phyloP scores from a whole-genome alignment of 345 rosid genomes.

The Acer saccharum region DNA sequence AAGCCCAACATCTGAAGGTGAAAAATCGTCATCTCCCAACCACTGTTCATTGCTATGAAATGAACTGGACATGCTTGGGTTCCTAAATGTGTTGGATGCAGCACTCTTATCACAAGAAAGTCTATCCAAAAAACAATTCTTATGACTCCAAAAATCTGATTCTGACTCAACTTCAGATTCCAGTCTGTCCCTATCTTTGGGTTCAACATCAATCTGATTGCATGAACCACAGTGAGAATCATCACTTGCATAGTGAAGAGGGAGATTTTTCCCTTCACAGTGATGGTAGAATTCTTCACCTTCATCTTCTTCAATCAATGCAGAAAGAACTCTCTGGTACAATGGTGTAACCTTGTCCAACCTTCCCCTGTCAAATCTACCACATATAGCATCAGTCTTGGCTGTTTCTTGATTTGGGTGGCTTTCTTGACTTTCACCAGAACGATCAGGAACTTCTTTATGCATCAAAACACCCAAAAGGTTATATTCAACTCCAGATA shows the following conservation, averaged over 20 bases:
- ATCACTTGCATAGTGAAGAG: constrained; percentile 88
- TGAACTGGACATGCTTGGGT: constrained; percentile 62
- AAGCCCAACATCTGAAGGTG: constrained; percentile 59
- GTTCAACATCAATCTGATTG: constrained; percentile 77
- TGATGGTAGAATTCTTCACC: constrained; percentile 66
- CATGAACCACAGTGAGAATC: constrained; percentile 98
- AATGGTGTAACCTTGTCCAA: constrained; percentile 67
- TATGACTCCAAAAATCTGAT: constrained; percentile 67
- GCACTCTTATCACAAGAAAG: constrained; percentile 71
- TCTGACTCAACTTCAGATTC: constrained; percentile 94
- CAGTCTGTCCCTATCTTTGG: constrained; percentile 82
- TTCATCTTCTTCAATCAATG: constrained; percentile 94
- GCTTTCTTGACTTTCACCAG: constrained; percentile 43
- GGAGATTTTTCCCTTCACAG: constrained; percentile 67
- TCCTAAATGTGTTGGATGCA: constrained; percentile 61
- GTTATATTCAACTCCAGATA: constrained; percentile 47
- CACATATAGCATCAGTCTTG: constrained; percentile 45
- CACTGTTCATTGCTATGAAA: constrained; percentile 76
- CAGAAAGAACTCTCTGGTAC: constrained; percentile 86
- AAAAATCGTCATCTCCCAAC: constrained; percentile 69
- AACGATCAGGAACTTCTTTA: constrained; percentile 39
- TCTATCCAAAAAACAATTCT: constrained; percentile 60
- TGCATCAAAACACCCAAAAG: constrained; percentile 52
- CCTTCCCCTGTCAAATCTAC: constrained; percentile 52
- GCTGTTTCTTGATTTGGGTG: constrained; percentile 41